Base-by-base conservation (phyloP, 805 yeast species). In the Vanderwaltozyma tropicalis region DNA sequence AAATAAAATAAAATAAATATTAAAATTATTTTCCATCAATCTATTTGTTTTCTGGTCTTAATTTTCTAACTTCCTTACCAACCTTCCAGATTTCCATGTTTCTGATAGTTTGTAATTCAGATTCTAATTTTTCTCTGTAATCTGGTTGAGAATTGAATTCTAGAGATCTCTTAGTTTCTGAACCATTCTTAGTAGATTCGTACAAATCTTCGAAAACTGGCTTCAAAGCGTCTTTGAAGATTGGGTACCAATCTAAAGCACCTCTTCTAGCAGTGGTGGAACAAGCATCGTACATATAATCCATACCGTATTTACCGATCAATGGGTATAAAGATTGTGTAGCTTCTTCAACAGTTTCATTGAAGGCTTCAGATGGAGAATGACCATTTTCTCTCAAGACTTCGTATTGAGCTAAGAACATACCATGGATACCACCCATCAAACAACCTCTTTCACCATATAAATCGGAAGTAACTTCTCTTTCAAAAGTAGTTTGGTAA, bases 351-450 rank as follows among this genome's bases (percentile, higher is more conserved):
- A 92, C 98, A 56, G 98, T 92, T 78, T 92, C 98, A 72, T 92
- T 92, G 88, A 92, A 92, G 59, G 98, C 97, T 77, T 92, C 98
- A 45, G 96, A 86, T 74, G 98, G 98, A 52, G 96, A 76, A 80
- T 92, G 98, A 52, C 98, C 98, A 66, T 94, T 87, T 76, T 89
- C 97, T 76, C 98, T 88, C 68, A 92, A 80, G 47, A 92, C 98
- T 73, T 92, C 98, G 78, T 92, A 92, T 76, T 92, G 98, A 57
- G 98, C 98, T 63, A 92, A 79, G 92, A 92, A 92, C 97, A 92
- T 92, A 79, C 98, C 98, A 77, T 92, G 98, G 76, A 92, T 89
- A 79, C 97, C 97, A 68, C 97, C 98, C 98, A 89, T 92, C 57
- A 92, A 76, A 74, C 97, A 92, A 66, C 98, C 98, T 78, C 98